phyloP scores from a whole-genome alignment of 2,329 filamentous ascomycete genomes.

The Colletotrichum sp. region DNA sequence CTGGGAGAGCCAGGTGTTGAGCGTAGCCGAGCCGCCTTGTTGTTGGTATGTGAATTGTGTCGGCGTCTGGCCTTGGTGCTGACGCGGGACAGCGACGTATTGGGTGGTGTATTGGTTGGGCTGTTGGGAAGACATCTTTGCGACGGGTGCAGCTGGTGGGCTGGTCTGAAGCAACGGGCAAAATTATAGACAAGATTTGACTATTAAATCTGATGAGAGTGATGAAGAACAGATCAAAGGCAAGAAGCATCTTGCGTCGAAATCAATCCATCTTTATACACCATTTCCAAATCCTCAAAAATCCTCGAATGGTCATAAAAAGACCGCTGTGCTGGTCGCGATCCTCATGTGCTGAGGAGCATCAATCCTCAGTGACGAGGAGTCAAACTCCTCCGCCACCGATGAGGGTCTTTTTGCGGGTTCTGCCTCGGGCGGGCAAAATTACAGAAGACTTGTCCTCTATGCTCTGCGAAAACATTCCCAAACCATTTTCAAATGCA shows the following conservation, averaged over 20 bases:
- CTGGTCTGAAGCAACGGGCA: not conserved
- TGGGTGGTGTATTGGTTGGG: not conserved
- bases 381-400: not conserved
- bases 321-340: not conserved
- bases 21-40: not conserved
- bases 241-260: too few relatives aligned
- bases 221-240: too few relatives aligned
- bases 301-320: not conserved
- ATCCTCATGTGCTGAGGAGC: not conserved
- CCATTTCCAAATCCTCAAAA: not conserved
- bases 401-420: not conserved
- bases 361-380: not conserved
- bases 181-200: not conserved
- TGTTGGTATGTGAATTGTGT: not conserved
- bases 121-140: not conserved
- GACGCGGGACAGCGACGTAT: not conserved
- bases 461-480: not conserved
- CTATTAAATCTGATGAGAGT: too few relatives aligned
- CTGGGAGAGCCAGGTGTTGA: constrained; percentile 8
- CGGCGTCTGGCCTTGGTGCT: not conserved
- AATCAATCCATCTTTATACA: too few relatives aligned
- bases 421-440: not conserved
- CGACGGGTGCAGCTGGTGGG: too few relatives aligned
- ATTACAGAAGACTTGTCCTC: not conserved
- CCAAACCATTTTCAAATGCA: not conserved